Evolutionary conservation across 2,329 filamentous ascomycete genomes (phyloP).

Genomic region (Claviceps purpurea): DNA sequence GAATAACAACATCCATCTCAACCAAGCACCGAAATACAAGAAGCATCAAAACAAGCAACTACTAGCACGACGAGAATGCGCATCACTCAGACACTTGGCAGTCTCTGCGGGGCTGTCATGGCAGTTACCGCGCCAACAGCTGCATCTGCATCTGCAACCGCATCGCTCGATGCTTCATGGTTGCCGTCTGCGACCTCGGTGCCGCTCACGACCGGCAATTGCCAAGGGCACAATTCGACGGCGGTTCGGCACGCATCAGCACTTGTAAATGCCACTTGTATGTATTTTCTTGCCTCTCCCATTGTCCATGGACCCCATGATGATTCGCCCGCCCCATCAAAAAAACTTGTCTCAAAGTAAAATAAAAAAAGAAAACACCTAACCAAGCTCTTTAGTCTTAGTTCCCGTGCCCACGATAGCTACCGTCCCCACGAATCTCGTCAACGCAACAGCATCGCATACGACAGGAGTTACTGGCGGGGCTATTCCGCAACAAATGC

Average conservation of each 20-base stretch:
- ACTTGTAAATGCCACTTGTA: constrained; percentile 2
- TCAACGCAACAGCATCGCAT: constrained; percentile 16
- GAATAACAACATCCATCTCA: too few species aligned
- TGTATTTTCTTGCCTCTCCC: neutral
- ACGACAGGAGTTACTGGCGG: constrained; percentile 18
- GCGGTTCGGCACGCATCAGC: neutral
- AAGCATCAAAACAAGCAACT: neutral
- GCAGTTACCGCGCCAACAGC: constrained; percentile 2
- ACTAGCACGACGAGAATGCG: constrained; percentile 7
- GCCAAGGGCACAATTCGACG: neutral
- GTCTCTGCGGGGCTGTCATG: constrained; percentile 7
- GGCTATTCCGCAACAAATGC: constrained; percentile 19
- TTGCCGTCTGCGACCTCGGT: neutral
- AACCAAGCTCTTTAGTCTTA: constrained; percentile 1
- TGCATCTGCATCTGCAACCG: constrained; percentile 5
- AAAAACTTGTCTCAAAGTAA: neutral
- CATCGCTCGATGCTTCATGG: neutral
- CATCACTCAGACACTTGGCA: constrained; percentile 7
- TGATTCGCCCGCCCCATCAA: neutral
- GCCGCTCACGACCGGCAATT: neutral
- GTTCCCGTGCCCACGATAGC: constrained; percentile 3
- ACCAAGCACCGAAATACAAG: too few species aligned
- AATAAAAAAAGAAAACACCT: neutral
- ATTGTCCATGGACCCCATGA: neutral
- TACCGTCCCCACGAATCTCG: constrained; percentile 6